These are phyloP conservation scores for Globisporangium apiculatum DNA, from an alignment of 352 stramenopile genomes.

Conservation along the genomic window DNA sequence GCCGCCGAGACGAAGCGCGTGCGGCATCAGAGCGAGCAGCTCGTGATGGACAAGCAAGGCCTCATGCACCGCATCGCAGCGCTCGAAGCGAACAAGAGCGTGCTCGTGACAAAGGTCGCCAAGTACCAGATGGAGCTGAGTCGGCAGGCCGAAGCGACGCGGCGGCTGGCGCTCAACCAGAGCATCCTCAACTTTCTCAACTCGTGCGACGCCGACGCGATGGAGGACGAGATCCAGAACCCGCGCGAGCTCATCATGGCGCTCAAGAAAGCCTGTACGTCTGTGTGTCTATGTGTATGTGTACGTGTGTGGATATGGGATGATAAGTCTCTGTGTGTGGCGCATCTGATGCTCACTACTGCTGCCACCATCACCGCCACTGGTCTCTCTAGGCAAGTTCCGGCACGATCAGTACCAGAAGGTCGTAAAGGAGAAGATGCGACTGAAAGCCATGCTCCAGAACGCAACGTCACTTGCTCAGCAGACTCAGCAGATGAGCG, in stretches of 20 bases:
- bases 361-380: not conserved
- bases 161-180: conserved; percentile 51
- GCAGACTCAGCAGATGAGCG: conserved; percentile 10
- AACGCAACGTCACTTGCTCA: conserved; percentile 16
- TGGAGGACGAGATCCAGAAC: conserved; percentile 78
- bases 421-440: conserved; percentile 68
- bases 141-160: conserved; percentile 43
- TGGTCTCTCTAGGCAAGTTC: conserved; percentile 29
- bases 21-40: conserved; percentile 54
- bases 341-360: no score
- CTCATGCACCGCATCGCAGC: conserved; percentile 38
- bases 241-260: conserved; percentile 64
- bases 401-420: conserved; percentile 81
- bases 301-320: not conserved
- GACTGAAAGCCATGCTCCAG: conserved; percentile 63
- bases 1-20: conserved; percentile 48
- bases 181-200: conserved; percentile 71
- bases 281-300: not conserved
- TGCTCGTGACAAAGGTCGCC: conserved; percentile 60
- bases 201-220: conserved; percentile 50
- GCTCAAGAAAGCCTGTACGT: conserved; percentile 74
- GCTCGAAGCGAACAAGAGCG: conserved; percentile 41
- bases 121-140: conserved; percentile 75
- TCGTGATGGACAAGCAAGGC: conserved; percentile 54
- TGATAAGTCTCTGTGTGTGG: not conserved